These are phyloP conservation scores for Santalum album DNA, from an alignment of 164 flowering plant genomes.

Conservation along the genomic window DNA sequence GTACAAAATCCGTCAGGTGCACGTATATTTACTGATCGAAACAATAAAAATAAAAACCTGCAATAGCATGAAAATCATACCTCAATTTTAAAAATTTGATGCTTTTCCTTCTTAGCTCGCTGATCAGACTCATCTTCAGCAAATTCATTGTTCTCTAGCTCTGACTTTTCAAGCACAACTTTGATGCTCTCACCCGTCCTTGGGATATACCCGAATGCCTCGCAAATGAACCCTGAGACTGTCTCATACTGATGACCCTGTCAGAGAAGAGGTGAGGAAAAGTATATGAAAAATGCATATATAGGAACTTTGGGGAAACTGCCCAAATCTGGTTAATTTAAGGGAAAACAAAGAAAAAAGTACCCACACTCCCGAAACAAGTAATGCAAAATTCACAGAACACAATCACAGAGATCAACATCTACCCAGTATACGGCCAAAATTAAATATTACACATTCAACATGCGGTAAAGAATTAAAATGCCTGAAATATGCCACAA, in stretches of 20 bases:
- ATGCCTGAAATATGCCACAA: no score
- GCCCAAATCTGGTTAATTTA: neutral
- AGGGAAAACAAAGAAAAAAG: no score
- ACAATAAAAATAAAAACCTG: neutral
- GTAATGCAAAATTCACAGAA: no score
- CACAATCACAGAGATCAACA: no score
- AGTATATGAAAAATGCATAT: no score
- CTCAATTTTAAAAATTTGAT: slow-evolving; percentile 79
- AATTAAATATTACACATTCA: no score
- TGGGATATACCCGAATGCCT: slow-evolving; percentile 96
- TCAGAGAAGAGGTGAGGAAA: slow-evolving; percentile 5
- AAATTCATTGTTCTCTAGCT: slow-evolving; percentile 40
- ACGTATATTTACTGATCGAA: no score
- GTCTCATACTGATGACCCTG: slow-evolving; percentile 98
- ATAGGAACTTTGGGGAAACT: neutral
- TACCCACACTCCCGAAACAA: no score
- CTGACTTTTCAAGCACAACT: slow-evolving; percentile 72
- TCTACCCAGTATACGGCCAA: no score
- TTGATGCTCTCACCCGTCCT: slow-evolving; percentile 86
- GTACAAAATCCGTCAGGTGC: no score
- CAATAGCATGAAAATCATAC: slow-evolving; percentile 26
- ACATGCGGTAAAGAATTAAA: no score
- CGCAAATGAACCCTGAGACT: slow-evolving; percentile 92
- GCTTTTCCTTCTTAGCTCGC: slow-evolving; percentile 49
- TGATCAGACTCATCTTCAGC: slow-evolving; percentile 42